These are phyloP conservation scores for Diaporthe aspalathi DNA, from an alignment of 2,329 filamentous ascomycete species.

Conservation along the genomic window DNA sequence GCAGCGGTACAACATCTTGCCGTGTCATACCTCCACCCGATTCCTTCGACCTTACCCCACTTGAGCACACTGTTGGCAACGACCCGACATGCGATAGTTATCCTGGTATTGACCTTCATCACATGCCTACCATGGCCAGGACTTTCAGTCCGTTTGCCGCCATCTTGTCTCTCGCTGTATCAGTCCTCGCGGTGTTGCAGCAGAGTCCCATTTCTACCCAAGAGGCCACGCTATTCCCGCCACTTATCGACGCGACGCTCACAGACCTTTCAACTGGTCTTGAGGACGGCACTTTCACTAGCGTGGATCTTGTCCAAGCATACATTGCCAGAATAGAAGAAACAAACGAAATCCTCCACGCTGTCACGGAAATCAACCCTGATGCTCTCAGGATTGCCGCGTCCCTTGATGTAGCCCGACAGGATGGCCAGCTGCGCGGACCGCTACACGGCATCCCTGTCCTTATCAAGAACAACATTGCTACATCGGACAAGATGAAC, in stretches of 20 bases:
- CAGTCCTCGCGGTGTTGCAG: background rate
- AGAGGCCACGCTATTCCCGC: conserved; percentile 43
- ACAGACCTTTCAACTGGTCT: conserved; percentile 49
- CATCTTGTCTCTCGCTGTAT: background rate
- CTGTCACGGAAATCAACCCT: conserved; percentile 51
- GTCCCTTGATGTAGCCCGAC: conserved; percentile 48
- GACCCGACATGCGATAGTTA: too few relatives aligned
- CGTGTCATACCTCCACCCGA: too few relatives aligned
- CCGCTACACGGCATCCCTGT: conserved; percentile 73
- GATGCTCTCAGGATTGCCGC: conserved; percentile 50
- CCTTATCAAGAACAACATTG: conserved; percentile 75
- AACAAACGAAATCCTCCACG: conserved; percentile 45
- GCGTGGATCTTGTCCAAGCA: conserved; percentile 39
- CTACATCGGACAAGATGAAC: conserved; percentile 69
- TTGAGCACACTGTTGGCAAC: too few relatives aligned
- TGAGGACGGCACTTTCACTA: conserved; percentile 41
- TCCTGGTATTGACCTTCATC: background rate
- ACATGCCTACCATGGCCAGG: background rate
- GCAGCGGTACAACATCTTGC: too few relatives aligned
- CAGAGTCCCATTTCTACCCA: background rate
- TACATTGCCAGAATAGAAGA: conserved; percentile 44
- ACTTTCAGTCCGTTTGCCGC: background rate
- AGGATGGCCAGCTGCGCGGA: conserved; percentile 44
- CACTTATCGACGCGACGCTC: conserved; percentile 48
- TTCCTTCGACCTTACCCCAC: too few relatives aligned